Percentiles rank a stretch among this genome's conserved stretches.
These are phyloP conservation scores for Hura crepitans DNA, from an alignment of 441 rosid species.

Conservation along the genomic window DNA sequence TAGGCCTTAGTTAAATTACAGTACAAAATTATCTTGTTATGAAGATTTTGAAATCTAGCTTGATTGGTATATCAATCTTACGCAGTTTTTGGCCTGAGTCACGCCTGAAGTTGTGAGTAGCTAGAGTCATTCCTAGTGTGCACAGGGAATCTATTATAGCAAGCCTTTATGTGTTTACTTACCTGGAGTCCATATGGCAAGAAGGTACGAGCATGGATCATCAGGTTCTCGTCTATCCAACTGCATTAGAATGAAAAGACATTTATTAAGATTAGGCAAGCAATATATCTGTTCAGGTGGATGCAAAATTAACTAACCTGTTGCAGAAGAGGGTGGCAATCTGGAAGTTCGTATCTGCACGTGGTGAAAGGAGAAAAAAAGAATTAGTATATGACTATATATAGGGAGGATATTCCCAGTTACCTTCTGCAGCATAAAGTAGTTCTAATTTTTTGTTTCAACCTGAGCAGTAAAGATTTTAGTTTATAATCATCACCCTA, in stretches of 20 bases:
- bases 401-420: background rate
- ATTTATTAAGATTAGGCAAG: background rate
- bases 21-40: background rate
- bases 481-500: too few relatives aligned
- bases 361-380: conserved; percentile 17
- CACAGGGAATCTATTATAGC: background rate
- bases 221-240: conserved; percentile 79
- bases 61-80: background rate
- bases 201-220: conserved; percentile 93
- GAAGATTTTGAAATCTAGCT: background rate
- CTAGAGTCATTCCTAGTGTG: background rate
- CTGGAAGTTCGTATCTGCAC: conserved; percentile 88
- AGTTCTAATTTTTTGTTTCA: conserved; percentile 1
- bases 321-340: conserved; percentile 78
- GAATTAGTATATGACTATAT: conserved; percentile 21
- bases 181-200: conserved; percentile 99
- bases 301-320: conserved; percentile 55
- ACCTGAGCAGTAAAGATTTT: background rate
- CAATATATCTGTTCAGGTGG: conserved; percentile 15
- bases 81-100: background rate
- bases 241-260: conserved; percentile 39
- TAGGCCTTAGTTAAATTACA: background rate
- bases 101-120: background rate
- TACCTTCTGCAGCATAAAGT: background rate
- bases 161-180: conserved; percentile 4